A percentile compares a stretch with the other conserved stretches of the same genome.
Conservation (phyloP, 768 basidiomycete species). For the Kwoniella dejecticola region DNA sequence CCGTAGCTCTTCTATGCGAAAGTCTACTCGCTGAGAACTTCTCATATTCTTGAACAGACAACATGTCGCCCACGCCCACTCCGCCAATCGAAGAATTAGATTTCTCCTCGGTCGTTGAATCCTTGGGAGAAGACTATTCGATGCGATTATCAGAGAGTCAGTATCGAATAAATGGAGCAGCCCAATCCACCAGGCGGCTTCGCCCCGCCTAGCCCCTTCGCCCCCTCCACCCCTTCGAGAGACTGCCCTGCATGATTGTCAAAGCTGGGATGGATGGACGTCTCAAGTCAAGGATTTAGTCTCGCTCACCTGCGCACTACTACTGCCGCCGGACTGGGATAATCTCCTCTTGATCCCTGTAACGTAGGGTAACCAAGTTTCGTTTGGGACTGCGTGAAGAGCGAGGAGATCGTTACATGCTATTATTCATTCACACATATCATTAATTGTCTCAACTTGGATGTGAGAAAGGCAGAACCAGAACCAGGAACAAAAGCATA, state of each 20-base stretch:
- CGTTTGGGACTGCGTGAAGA: conserved; percentile 8
- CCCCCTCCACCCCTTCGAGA: too few species aligned
- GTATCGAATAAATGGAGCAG: too few species aligned
- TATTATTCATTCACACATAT: not conserved
- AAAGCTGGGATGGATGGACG: too few species aligned
- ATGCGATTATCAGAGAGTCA: not conserved
- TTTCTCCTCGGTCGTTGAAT: conserved; percentile 12
- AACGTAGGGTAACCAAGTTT: conserved; percentile 15
- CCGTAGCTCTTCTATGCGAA: not conserved
- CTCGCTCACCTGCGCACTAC: conserved; percentile 2
- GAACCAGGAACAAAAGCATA: too few species aligned
- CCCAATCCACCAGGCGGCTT: too few species aligned
- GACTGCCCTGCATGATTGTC: too few species aligned
- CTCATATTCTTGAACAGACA: not conserved
- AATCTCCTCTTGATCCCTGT: conserved; percentile 3
- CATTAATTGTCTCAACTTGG: not conserved
- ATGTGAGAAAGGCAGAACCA: too few species aligned
- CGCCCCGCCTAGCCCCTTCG: too few species aligned
- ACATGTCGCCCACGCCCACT: not conserved
- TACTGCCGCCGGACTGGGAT: not conserved
- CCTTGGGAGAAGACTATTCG: not conserved
- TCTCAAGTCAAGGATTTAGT: too few species aligned
- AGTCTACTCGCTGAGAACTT: not conserved
- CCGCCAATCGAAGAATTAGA: too few species aligned
- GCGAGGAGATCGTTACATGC: conserved; percentile 18